phyloP scores from a whole-genome alignment of 441 rosid species.

The Capsella rubella region DNA sequence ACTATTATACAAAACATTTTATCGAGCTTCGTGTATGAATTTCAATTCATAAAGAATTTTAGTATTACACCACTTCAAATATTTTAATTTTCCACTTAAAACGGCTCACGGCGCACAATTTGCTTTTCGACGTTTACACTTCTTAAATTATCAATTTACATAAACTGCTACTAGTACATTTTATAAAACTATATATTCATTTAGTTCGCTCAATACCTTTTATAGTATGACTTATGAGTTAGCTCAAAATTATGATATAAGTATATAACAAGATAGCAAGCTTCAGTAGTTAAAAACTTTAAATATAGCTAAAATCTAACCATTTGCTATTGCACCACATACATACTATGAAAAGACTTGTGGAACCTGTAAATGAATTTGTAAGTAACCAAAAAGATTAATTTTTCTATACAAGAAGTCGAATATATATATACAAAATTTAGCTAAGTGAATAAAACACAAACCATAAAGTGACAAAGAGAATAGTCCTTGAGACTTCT shows the following conservation, averaged over 20 bases:
- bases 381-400: too few species aligned
- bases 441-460: constrained; percentile 33
- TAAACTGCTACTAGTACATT: background rate
- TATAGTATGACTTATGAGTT: background rate
- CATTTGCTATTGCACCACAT: background rate
- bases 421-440: background rate
- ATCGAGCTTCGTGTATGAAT: constrained; percentile 42
- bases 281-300: background rate
- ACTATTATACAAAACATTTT: constrained; percentile 26
- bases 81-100: constrained; percentile 10
- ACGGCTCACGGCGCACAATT: constrained; percentile 21
- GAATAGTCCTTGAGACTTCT: constrained; percentile 24
- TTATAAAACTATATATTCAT: background rate
- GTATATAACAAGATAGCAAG: constrained; percentile 1
- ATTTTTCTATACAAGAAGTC: background rate
- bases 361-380: background rate
- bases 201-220: background rate
- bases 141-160: constrained; percentile 20
- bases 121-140: constrained; percentile 3
- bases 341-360: constrained; percentile 11
- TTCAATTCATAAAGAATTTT: background rate
- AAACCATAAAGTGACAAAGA: constrained; percentile 36
- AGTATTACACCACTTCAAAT: constrained; percentile 21
- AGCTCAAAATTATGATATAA: background rate
- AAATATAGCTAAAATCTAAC: background rate